Evolutionary conservation across 2,329 filamentous ascomycete species (phyloP), one percentile per base, ranked within the genome.

Genomic region (Gaeumannomyces tritici): DNA sequence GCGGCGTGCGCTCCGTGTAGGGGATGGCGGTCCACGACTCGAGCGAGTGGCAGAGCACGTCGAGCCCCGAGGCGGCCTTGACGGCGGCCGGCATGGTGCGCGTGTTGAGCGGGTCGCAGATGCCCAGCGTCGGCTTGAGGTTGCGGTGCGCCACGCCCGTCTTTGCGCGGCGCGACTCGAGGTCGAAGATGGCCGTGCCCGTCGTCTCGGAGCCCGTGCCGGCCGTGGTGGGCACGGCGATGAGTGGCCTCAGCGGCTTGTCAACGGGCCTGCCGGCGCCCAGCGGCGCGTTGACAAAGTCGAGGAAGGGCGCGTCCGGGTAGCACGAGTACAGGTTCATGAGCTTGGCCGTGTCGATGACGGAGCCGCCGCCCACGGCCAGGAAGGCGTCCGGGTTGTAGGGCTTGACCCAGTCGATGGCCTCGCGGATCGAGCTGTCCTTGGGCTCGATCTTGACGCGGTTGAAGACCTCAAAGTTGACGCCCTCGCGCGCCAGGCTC

Each of bases 1-100:
- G 82, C 0, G 95, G 95, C 0, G 81, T 85, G 60, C 95, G 87
- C 79, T 96, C 89, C 69, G 90, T 83, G 78, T 91, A 99, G 0
- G 96, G 96, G 66, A 99, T 98, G 2, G 95, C 95, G 0, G 95
- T 99, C 91, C 93, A 99, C 5, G 90, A 96, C 75, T 99, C 96
- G 54, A 99, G 86, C 15, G 89, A 88, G 77, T 99, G 96, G 74
- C 93, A 99, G 51, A 99, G 83, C 3, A 99, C 95, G 71, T 99
- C 95, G 1, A 99, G 83, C 1, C 95, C 96, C 0, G 93, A 96
- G 28, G 88, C 87, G 4, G 95, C 91, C 76, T 96, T 93, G 27
- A 99, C 95, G 51, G 93, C 91, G 1, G 91, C 85, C 0, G 95
- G 95, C 95, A 99, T 98, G 55, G 93, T 97, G 62, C 88, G 84